Evolutionary conservation across 73 alveolate species (phyloP), one percentile per base, ranked within the genome.

Genomic region (Vitrella brassicaformis): DNA sequence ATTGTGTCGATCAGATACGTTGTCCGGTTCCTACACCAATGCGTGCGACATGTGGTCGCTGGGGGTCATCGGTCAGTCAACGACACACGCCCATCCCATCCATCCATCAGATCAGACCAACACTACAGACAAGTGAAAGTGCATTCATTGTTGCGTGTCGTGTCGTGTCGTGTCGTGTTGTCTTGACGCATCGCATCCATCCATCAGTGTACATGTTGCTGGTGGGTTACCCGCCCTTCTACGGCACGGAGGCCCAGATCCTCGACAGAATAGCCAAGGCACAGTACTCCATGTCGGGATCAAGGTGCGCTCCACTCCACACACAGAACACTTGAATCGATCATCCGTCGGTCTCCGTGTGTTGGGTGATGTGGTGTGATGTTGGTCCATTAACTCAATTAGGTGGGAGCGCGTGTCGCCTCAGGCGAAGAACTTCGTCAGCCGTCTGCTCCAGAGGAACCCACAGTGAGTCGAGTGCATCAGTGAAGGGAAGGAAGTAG

Each of bases 391-490:
- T 39, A 39, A 39, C 4, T 4, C 4, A 39, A 14, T 39, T 39
- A 8, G 4, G 56, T 79, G 86, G 86, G 70, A 47, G n/a, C 29
- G 28, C 28, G 31, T 79, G 27, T 70, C 82, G 22, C 47, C 22
- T 26, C 56, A 80, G 19, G 88, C 86, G 26, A 76, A 72, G 67
- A 88, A 85, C 69, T 80, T 85, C 65, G 68, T 85, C 28, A 77
- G 46, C 65, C 68, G 74, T 66, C 80, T 81, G 28, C 69, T 87
- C 25, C 74, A 78, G 56, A 8, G 4, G 22, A 71, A 47, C 27
- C n/a, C n/a, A n/a, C n/a, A n/a, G n/a, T n/a, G n/a, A n/a, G n/a
- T n/a, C n/a, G n/a, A n/a, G n/a, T n/a, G n/a, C n/a, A n/a, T n/a
- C n/a, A n/a, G n/a, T n/a, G n/a, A n/a, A n/a, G n/a, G n/a, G n/a